Evolutionary conservation across 2,329 filamentous ascomycete genomes (phyloP).

Genomic region (Cyanodermella asteris): DNA sequence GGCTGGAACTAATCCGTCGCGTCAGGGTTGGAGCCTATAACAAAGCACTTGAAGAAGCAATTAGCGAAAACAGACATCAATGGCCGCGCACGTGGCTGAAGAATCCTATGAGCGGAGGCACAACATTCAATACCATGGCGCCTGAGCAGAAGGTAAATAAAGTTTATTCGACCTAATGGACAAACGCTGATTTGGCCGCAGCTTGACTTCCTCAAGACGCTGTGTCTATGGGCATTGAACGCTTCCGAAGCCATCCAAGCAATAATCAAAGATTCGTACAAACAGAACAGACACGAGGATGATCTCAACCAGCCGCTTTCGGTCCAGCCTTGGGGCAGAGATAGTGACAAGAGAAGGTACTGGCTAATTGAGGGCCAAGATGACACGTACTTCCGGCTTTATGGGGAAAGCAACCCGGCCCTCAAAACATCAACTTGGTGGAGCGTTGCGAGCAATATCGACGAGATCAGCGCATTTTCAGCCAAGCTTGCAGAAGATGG

Average conservation of each 20-base stretch:
- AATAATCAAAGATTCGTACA: conserved; percentile 72
- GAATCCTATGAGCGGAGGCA: conserved; percentile 62
- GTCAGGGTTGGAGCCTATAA: conserved; percentile 31
- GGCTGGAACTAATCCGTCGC: neutral
- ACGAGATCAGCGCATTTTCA: conserved; percentile 55
- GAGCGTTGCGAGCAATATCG: conserved; percentile 76
- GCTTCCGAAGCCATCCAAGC: conserved; percentile 66
- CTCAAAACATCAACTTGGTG: conserved; percentile 66
- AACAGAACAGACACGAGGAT: conserved; percentile 59
- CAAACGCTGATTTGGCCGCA: conserved; percentile 17
- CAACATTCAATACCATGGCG: conserved; percentile 62
- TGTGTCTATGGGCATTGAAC: conserved; percentile 73
- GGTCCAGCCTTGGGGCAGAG: conserved; percentile 74
- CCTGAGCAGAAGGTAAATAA: conserved; percentile 52
- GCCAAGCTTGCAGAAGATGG: conserved; percentile 62
- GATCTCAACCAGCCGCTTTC: conserved; percentile 69
- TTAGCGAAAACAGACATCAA: conserved; percentile 64
- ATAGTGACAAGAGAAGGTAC: conserved; percentile 79
- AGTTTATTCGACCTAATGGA: neutral
- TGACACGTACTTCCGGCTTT: conserved; percentile 82
- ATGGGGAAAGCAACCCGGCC: conserved; percentile 74
- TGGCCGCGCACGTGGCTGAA: conserved; percentile 73
- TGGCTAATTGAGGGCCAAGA: conserved; percentile 86
- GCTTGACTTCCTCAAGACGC: conserved; percentile 62
- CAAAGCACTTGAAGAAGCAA: conserved; percentile 80